These are phyloP conservation scores for Pleurozium schreberi DNA, from an alignment of 225 moss, liverwort and hornwort genomes.

Conservation along the genomic window DNA sequence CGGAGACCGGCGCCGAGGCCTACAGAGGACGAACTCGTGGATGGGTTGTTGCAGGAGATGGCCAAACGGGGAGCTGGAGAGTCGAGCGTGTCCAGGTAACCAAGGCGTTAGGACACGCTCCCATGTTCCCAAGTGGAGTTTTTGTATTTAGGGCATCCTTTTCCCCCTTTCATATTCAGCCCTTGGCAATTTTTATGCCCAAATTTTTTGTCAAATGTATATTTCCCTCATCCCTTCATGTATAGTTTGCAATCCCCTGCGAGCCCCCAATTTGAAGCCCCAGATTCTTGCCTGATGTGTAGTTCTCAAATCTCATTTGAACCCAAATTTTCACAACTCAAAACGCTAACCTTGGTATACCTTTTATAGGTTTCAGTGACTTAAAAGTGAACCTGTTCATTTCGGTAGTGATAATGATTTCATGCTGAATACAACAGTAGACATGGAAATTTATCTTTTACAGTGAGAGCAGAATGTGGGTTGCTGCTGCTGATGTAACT, in stretches of 20 bases:
- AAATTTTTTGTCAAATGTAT: neutral
- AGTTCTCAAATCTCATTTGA: neutral
- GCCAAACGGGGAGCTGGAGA: neutral
- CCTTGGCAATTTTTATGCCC: neutral
- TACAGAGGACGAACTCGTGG: conserved; percentile 7
- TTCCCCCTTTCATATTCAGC: neutral
- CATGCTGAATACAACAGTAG: no score
- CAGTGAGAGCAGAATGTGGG: neutral
- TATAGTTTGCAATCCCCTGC: neutral
- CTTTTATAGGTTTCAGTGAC: no score
- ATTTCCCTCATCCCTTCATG: neutral
- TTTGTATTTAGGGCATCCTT: neutral
- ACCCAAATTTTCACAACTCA: no score
- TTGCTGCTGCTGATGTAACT: no score
- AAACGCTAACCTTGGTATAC: no score
- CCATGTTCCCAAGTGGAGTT: neutral
- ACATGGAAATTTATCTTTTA: no score
- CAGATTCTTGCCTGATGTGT: neutral
- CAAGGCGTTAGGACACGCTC: neutral
- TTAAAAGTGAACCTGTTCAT: no score
- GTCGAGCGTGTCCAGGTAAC: neutral
- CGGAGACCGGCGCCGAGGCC: neutral
- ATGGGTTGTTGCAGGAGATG: conserved; percentile 22
- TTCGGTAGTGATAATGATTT: no score
- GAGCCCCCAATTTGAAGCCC: neutral